Evolutionary conservation across 2,329 filamentous ascomycete genomes (phyloP), one percentile per base, ranked within the genome.

Genomic region (Alternaria burnsii): DNA sequence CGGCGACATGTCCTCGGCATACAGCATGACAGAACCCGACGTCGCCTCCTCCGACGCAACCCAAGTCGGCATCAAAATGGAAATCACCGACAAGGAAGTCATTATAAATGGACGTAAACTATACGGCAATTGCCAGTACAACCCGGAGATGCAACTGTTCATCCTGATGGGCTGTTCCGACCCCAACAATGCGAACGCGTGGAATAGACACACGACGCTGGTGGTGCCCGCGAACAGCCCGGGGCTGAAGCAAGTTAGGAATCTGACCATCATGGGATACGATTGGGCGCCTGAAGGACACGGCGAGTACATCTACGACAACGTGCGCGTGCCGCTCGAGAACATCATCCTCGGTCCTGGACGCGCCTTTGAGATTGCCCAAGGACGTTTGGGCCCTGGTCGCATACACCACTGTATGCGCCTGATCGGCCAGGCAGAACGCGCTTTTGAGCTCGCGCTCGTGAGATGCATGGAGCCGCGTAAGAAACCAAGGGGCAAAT

Each of bases 11-110:
- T 78, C 80, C 26, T 83, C 81, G 43, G 83, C 83, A 34, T 85
- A 84, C 74, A 80, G 81, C 61, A 84, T 84, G 82, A 84, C 82
- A 4, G 82, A 85, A 70, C 83, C 83, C 14, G 81, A 84, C 61
- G 79, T 82, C 47, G 83, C 83, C 52, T 81, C 79, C 24, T 83
- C 81, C 6, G 83, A 84, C 62, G 83, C 82, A 16, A 84, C 82
- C 26, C 81, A 84, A 67, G 82, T 84, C 65, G 72, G 71, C 44
- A 74, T 73, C 18, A 72, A 68, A 30, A 80, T 81, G 63, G 73
- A 72, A 12, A 75, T 78, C 30, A 71, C 69, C 2, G 67, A 79
- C 58, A 73, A 77, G 24, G 78, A 80, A 58, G 75, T 81, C 58
- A 71, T 75, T 20, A 79, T 81, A 64, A 80, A 81, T 59, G 79